Evolutionary conservation across 192 early-diverging fungal species (phyloP), one percentile per base, ranked within the genome.

Genomic region (Rhizophagus prolifer): DNA sequence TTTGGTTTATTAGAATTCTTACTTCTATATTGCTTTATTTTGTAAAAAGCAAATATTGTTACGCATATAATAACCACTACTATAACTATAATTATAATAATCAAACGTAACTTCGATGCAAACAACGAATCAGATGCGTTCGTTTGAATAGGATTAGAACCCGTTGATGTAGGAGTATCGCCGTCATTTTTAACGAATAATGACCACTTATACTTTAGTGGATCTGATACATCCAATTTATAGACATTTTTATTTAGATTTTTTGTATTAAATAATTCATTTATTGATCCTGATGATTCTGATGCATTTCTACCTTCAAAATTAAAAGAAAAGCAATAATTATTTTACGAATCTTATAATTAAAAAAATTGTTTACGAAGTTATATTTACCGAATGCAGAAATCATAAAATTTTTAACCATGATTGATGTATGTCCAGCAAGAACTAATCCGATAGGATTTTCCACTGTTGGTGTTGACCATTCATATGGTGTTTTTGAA

Each of bases 171-270:
- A 14, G 61, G 25, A 9, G 23, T 4, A 23, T 23, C 61, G 7
- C 0, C 36, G 0, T 8, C 7, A 36, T 36, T 8, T 3, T 13
- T 62, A 23, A 14, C 5, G 3, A 63, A 63, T 63, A 63, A 23
- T 10, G 61, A 63, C 61, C 61, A 63, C 9, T 63, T 63, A 63
- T 63, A 63, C 4, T 23, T 25, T 31, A 31, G 12, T 63, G 61
- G 61, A 63, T 63, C 28, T 31, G 61, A 63, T 31, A 63, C 16
- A 63, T 63, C 61, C 6, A 63, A 63, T 63, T 63, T 63, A 30
- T 63, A 63, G 9, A 30, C 25, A 30, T 28, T 16, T 26, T 62
- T 36, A 62, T 23, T 36, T 36, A n/a, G n/a, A n/a, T n/a, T n/a
- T n/a, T n/a, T n/a, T n/a, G n/a, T n/a, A n/a, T 26, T 2, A 13